These are phyloP conservation scores for Lecanicillium sp. DNA, from an alignment of 2,329 filamentous ascomycete species.

Conservation along the genomic window DNA sequence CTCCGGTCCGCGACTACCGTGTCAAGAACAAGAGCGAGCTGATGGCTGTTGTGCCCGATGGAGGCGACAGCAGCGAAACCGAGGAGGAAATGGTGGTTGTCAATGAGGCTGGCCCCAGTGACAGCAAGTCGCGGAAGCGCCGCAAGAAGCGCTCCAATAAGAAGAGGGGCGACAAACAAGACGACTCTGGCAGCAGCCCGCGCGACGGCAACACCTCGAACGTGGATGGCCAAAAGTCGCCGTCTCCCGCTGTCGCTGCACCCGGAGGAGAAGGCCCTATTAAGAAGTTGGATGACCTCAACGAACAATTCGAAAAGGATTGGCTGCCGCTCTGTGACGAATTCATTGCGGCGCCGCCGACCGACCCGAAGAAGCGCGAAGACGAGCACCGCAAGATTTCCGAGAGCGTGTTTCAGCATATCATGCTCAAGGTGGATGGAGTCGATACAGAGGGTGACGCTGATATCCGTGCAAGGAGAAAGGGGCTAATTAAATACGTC, in stretches of 20 bases:
- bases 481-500: conserved; percentile 64
- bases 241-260: conserved; percentile 23
- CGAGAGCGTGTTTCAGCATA: conserved; percentile 68
- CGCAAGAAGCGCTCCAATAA: conserved; percentile 32
- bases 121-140: conserved; percentile 25
- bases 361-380: conserved; percentile 56
- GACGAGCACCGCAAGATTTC: conserved; percentile 69
- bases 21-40: conserved; percentile 54
- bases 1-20: conserved; percentile 50
- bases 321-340: conserved; percentile 57
- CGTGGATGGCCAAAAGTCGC: conserved; percentile 20
- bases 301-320: conserved; percentile 52
- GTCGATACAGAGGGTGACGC: conserved; percentile 64
- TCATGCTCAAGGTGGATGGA: conserved; percentile 67
- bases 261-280: too few species aligned
- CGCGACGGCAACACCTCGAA: conserved; percentile 32
- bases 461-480: conserved; percentile 56
- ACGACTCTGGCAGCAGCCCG: conserved; percentile 34
- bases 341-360: conserved; percentile 55
- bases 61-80: conserved; percentile 26
- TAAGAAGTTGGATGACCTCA: conserved; percentile 59
- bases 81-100: conserved; percentile 36
- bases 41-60: conserved; percentile 37
- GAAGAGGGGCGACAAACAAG: conserved; percentile 29
- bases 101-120: conserved; percentile 32